Evolutionary conservation across 2,329 filamentous ascomycete genomes (phyloP), one percentile per base, ranked within the genome.

Genomic region (Pleoardoris graminearum): DNA sequence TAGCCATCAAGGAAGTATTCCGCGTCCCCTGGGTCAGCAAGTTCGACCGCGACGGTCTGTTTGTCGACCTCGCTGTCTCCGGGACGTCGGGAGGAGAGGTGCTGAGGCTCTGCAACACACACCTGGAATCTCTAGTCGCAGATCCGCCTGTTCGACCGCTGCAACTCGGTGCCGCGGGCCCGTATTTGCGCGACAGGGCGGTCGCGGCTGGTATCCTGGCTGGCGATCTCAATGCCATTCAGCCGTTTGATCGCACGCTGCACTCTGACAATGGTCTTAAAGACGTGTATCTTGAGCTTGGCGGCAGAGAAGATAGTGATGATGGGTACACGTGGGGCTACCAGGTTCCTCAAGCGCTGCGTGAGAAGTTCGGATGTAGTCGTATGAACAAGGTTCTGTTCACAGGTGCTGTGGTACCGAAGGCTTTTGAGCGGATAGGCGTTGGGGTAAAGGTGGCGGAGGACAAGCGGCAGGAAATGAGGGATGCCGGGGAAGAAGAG

Each of bases 301-400:
- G 81, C 0, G 81, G 80, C 0, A 47, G 69, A 32, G 82, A 84
- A 53, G 77, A 78, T 36, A 74, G 69, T n/a, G 76, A 79, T 2
- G 73, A 77, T 8, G 81, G 80, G 0, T 82, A 78, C 59, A 85
- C 82, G 0, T 85, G 82, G 82, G 82, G 83, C 0, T 78, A 83
- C 55, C 82, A 84, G 69, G 77, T 75, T 2, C 61, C 74, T 2
- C 69, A 71, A 2, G 63, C 54, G 41, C 57, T 76, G 47, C 71
- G 77, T 21, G 65, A 77, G 33, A 69, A 61, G 50, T 83, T 79
- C 65, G 81, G 80, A 0, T 77, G 75, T 48, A 76, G 72, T 29
- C 71, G 82, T 5, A 81, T 84, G 80, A 82, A 84, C 50, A 84
- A 80, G 66, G 71, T 84, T 8, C 70, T 78, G 23, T 80, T 75